phyloP scores from a whole-genome alignment of 2,329 filamentous ascomycete species.

The Monosporascus cannonballus region DNA sequence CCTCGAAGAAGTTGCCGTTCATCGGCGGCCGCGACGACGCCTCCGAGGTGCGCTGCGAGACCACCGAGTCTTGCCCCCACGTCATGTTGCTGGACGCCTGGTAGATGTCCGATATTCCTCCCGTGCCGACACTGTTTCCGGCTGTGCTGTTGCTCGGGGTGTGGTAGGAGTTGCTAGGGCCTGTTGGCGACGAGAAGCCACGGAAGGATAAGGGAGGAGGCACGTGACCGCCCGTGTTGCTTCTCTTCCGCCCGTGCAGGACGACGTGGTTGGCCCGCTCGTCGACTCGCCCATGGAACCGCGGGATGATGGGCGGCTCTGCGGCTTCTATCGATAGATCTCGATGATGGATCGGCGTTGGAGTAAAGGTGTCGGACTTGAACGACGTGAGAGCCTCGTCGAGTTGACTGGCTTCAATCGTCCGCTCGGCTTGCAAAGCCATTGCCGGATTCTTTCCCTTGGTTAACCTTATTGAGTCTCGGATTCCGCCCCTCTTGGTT shows the following conservation, averaged over 20 bases:
- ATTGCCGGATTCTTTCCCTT: conserved; percentile 57
- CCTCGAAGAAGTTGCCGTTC: conserved; percentile 67
- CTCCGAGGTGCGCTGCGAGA: conserved; percentile 49
- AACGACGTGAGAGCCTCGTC: conserved; percentile 30
- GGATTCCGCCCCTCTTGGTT: conserved; percentile 53
- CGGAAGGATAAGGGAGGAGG: conserved; percentile 68
- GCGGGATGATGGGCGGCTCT: conserved; percentile 65
- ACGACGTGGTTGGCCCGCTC: conserved; percentile 38
- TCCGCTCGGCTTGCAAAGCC: conserved; percentile 27
- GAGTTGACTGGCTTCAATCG: conserved; percentile 30
- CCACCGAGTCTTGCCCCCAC: conserved; percentile 37
- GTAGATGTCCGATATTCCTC: conserved; percentile 56
- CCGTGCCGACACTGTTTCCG: conserved; percentile 51
- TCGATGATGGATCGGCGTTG: conserved; percentile 35
- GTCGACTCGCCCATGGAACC: conserved; percentile 53
- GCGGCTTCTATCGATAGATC: conserved; percentile 55
- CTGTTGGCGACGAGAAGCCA: conserved; percentile 61
- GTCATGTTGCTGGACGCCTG: conserved; percentile 38
- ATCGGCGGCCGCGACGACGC: conserved; percentile 40
- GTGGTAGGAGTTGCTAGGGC: conserved; percentile 35
- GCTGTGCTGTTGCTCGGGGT: conserved; percentile 50
- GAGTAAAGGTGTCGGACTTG: conserved; percentile 24
- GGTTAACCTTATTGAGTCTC: conserved; percentile 84
- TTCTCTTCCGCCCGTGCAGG: conserved; percentile 75
- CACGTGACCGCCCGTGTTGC: conserved; percentile 75